Evolutionary conservation across 345 rosid genomes (phyloP), one percentile per base, ranked within the genome.

Genomic region (Stellera chamaejasme): DNA sequence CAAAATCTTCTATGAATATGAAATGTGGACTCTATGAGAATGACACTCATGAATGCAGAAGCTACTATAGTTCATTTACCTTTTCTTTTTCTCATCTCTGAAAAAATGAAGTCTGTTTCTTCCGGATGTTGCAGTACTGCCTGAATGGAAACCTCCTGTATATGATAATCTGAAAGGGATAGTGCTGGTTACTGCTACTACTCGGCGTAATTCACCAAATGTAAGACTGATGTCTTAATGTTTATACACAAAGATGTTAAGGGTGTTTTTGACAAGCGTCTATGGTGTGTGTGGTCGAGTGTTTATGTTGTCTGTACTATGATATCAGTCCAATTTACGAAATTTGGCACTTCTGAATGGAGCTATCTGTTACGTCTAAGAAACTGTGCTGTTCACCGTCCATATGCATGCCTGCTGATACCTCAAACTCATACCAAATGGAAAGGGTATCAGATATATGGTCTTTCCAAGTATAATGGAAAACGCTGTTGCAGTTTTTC

Each of bases 131-230:
- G 72, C 80, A 91, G 96, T 91, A 57, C 95, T 91, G 62, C 73
- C 96, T 1, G 98, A 91, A 60, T 87, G 96, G 98, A 91, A 91
- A 72, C 95, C 95, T 50, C 92, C 96, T n/a, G 92, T 91, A 5
- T 91, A 91, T 74, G 96, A 91, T 64, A 91, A 91, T 43, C 73
- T 69, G 28, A 77, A 78, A 32, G 98, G 98, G 43, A 79, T 91
- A 55, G 75, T 69, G 48, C 73, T 91, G 52, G 96, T 85, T 61
- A 79, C 96, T 50, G 96, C 98, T 71, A 82, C 95, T n/a, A 91
- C 97, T 43, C 81, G 97, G 54, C 92, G 95, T 49, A 91, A 91
- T 74, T 91, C 95, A 5, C 98, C 98, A 52, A 83, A 83, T 27
- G 96, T 87, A 80, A 69, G 75, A 57, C 56, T 46, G 16, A 39